Evolutionary conservation across 805 yeast species (phyloP).

Genomic region (Kuraishia molischiana): DNA sequence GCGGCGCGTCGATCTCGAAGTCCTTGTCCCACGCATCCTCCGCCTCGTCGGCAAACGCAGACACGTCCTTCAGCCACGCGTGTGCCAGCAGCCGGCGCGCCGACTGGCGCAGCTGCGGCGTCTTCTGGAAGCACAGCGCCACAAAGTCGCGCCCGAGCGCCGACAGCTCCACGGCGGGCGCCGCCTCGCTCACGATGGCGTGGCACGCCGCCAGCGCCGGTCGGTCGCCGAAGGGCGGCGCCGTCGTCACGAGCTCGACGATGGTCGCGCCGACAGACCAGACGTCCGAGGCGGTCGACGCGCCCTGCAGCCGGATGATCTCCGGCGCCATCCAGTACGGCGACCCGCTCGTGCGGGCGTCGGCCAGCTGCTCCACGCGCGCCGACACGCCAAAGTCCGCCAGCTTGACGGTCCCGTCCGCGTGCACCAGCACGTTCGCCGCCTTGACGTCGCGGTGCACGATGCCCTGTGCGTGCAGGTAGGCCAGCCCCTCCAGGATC

Average conservation of each 20-base stretch:
- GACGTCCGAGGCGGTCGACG: slow-evolving; percentile 81
- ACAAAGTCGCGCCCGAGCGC: slow-evolving; percentile 43
- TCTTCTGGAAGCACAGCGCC: slow-evolving; percentile 60
- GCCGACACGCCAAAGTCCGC: slow-evolving; percentile 88
- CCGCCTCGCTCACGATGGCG: slow-evolving; percentile 70
- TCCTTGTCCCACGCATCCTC: not conserved
- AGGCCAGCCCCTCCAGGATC: slow-evolving; percentile 50
- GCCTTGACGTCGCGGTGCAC: slow-evolving; percentile 81
- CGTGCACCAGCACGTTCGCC: slow-evolving; percentile 72
- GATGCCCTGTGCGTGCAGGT: slow-evolving; percentile 62
- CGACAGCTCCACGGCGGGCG: slow-evolving; percentile 46
- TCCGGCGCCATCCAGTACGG: slow-evolving; percentile 99
- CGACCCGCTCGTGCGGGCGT: slow-evolving; percentile 58
- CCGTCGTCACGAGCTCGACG: slow-evolving; percentile 74
- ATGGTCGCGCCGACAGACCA: slow-evolving; percentile 96
- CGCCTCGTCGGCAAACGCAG: not conserved
- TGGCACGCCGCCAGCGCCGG: slow-evolving; percentile 75
- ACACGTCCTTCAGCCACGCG: slow-evolving; percentile 51
- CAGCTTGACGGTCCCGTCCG: slow-evolving; percentile 66
- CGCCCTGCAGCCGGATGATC: slow-evolving; percentile 73
- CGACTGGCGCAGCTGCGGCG: slow-evolving; percentile 46
- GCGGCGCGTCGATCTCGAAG: not conserved
- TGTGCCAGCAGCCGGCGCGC: slow-evolving; percentile 50
- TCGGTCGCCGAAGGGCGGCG: slow-evolving; percentile 77
- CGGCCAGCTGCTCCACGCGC: slow-evolving; percentile 18